These are phyloP conservation scores for Neurospora sp. DNA, from an alignment of 495 filamentous ascomycete species.

Conservation along the genomic window DNA sequence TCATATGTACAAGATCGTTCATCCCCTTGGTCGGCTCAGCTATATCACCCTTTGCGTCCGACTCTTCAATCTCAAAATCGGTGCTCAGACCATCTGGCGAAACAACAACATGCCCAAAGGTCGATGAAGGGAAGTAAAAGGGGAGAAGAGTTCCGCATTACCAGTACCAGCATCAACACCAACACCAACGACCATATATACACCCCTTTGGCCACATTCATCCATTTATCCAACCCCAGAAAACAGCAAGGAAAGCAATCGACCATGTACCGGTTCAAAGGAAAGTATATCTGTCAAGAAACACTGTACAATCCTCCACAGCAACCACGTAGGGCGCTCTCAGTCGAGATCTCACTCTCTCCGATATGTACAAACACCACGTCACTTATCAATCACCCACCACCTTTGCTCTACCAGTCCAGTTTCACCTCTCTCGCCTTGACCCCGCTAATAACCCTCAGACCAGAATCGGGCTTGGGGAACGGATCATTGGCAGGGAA, in stretches of 20 bases:
- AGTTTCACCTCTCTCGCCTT: slow-evolving; percentile 2
- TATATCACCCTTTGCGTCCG: background rate
- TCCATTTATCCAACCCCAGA: background rate
- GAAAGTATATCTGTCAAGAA: background rate
- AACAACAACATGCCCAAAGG: background rate
- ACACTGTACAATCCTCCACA: background rate
- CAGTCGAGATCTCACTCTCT: background rate
- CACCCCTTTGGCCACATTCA: background rate
- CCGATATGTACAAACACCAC: background rate
- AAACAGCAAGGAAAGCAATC: background rate
- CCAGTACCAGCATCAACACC: background rate
- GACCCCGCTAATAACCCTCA: slow-evolving; percentile 9
- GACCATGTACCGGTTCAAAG: background rate
- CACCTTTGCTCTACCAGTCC: background rate
- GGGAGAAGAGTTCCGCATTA: background rate
- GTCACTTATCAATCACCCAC: background rate
- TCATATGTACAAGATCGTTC: background rate
- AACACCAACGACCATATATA: background rate
- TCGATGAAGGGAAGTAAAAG: background rate
- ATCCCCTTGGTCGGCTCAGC: background rate
- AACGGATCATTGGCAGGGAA: slow-evolving; percentile 13
- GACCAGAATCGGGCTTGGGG: slow-evolving; percentile 19
- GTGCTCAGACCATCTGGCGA: background rate
- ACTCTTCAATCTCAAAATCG: background rate
- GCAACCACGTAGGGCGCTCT: background rate